phyloP scores from a whole-genome alignment of 2,329 filamentous ascomycete species.

The Tricladium varicosporioides region DNA sequence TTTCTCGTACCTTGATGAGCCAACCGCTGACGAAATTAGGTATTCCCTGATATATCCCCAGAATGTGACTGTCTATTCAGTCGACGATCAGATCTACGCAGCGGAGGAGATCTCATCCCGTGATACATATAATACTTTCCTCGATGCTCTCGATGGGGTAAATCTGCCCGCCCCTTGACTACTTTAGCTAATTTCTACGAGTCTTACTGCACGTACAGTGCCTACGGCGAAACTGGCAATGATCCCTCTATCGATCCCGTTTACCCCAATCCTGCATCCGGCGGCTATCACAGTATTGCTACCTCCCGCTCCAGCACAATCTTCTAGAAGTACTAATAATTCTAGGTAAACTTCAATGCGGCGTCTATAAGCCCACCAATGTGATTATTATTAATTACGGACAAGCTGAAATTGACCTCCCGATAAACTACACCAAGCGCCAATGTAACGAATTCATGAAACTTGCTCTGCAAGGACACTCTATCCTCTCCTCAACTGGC shows the following conservation, averaged over 20 bases:
- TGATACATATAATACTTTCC: conserved; percentile 33
- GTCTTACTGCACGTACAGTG: conserved; percentile 45
- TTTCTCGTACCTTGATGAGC: neutral
- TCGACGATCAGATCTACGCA: conserved; percentile 27
- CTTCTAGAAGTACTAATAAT: neutral
- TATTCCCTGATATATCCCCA: conserved; percentile 25
- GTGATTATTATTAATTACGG: conserved; percentile 63
- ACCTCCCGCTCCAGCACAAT: neutral
- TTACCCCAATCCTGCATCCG: conserved; percentile 39
- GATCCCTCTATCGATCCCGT: conserved; percentile 41
- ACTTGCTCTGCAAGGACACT: conserved; percentile 65
- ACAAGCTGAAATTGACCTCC: conserved; percentile 64
- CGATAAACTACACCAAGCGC: conserved; percentile 55
- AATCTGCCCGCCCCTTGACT: no score
- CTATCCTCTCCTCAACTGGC: conserved; percentile 61
- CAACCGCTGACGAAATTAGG: conserved; percentile 6
- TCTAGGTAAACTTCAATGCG: conserved; percentile 16
- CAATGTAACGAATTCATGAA: conserved; percentile 64
- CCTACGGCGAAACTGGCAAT: conserved; percentile 41
- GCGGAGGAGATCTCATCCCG: no score
- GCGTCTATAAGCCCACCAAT: conserved; percentile 23
- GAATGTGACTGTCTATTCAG: conserved; percentile 29
- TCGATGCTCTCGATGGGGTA: conserved; percentile 31
- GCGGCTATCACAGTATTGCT: conserved; percentile 41
- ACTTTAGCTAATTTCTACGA: no score